Evolutionary conservation across 441 rosid species (phyloP), one percentile per base, ranked within the genome.

Genomic region (Macaranga tanarius): DNA sequence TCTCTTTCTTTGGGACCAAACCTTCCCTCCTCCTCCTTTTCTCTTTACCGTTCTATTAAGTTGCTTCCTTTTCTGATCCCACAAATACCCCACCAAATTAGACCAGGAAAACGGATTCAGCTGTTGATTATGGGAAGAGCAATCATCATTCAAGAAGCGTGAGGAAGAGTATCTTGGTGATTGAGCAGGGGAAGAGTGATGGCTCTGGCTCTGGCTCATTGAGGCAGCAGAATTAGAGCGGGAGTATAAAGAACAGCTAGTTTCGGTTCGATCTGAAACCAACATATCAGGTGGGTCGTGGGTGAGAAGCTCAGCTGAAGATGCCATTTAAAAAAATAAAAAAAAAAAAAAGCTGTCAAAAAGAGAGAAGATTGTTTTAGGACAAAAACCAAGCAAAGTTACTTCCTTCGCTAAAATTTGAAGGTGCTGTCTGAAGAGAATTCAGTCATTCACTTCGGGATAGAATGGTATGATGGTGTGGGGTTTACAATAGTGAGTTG

Each of bases 1-100:
- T 31, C 85, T 80, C 62, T 69, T 83, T 75, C 75, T 82, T 23
- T 73, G 79, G 69, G 75, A 78, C 88, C 91, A 81, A 31, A 51
- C 69, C 73, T 81, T 74, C 64, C 82, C 83, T 79, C 81, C 82
- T 42, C 75, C 52, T 42, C 44, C 73, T 73, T 67, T 88, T 75
- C 85, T 79, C 79, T 85, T 89, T 56, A 15, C 62, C 69, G 52
- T 69, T 80, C 74, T 86, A 67, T 72, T 68, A 72, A 79, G 72
- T 65, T 63, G 75, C 75, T 76, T 79, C 61, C 48, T 71, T 76
- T 65, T 72, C 38, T 54, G 67, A 66, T 66, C 65, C 81, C 80
- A 72, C 7, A 77, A 62, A 67, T 70, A 48, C 71, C 78, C 78
- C 64, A 77, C 71, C 80, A 61, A 80, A 52, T 73, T 59, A 51